Evolutionary conservation across 2,329 filamentous ascomycete species (phyloP).

Genomic region (Xylariaceae sp.): DNA sequence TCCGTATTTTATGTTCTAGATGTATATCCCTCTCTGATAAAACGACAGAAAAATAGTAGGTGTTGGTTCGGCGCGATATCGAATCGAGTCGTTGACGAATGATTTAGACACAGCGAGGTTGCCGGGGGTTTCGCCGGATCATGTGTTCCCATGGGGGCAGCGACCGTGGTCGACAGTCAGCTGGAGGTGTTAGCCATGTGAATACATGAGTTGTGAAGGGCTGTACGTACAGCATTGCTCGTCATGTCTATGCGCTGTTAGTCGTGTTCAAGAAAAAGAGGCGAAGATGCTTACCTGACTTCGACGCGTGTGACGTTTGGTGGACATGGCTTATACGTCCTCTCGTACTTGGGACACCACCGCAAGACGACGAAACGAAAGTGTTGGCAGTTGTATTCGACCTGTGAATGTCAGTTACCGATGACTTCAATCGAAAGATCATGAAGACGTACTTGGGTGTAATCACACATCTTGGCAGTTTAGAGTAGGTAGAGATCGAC

Average conservation of each 20-base stretch:
- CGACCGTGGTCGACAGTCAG: slow-evolving; percentile 30
- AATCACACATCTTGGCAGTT: slow-evolving; percentile 29
- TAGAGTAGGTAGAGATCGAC: neutral
- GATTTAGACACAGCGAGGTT: slow-evolving; percentile 25
- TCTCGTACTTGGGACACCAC: slow-evolving; percentile 33
- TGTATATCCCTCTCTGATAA: neutral
- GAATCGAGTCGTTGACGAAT: slow-evolving; percentile 4
- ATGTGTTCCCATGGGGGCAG: slow-evolving; percentile 32
- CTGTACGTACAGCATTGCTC: slow-evolving; percentile 30
- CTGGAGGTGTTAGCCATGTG: slow-evolving; percentile 14
- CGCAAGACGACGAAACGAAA: slow-evolving; percentile 32
- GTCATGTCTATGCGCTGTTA: slow-evolving; percentile 25
- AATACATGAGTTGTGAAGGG: neutral
- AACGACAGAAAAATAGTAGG: neutral
- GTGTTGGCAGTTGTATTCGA: slow-evolving; percentile 33
- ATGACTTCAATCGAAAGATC: too few relatives aligned
- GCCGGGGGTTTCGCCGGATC: slow-evolving; percentile 29
- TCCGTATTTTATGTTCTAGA: neutral
- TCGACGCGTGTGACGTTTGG: slow-evolving; percentile 32
- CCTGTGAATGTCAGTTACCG: slow-evolving; percentile 19
- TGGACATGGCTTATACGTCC: slow-evolving; percentile 31
- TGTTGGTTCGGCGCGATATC: neutral
- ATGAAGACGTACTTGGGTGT: slow-evolving; percentile 34
- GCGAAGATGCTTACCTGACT: slow-evolving; percentile 26
- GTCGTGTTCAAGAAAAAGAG: neutral